A percentile compares a stretch with the other conserved stretches of the same genome.
phyloP scores from a whole-genome alignment of 768 basidiomycete genomes.

The Pisolithus albus region DNA sequence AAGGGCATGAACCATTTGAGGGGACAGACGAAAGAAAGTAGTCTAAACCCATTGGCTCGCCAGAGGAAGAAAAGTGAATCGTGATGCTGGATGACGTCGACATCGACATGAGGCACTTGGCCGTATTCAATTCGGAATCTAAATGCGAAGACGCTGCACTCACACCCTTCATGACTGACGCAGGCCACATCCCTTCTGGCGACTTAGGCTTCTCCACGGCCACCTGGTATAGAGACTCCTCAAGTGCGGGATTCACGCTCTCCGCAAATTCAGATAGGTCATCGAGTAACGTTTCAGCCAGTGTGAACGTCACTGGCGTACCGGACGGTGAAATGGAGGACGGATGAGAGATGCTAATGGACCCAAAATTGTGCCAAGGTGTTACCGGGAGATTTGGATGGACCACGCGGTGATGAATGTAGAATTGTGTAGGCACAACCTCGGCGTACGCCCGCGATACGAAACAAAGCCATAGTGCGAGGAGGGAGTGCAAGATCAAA shows the following conservation, averaged over 20 bases:
- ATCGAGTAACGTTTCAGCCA: slow-evolving; percentile 36
- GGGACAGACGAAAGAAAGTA: slow-evolving; percentile 66
- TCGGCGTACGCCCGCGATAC: slow-evolving; percentile 6
- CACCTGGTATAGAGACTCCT: slow-evolving; percentile 60
- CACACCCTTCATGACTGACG: slow-evolving; percentile 32
- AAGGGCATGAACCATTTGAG: slow-evolving; percentile 62
- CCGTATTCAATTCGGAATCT: slow-evolving; percentile 1
- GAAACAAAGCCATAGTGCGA: slow-evolving; percentile 1
- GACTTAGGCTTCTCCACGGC: slow-evolving; percentile 49
- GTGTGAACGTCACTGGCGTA: slow-evolving; percentile 29
- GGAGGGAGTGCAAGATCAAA: slow-evolving; percentile 3
- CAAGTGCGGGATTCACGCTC: slow-evolving; percentile 30
- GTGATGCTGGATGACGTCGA: slow-evolving; percentile 49
- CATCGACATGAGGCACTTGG: slow-evolving; percentile 61
- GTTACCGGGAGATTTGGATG: slow-evolving; percentile 25
- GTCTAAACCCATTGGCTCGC: slow-evolving; percentile 57
- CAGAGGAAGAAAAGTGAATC: slow-evolving; percentile 44
- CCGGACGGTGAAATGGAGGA: slow-evolving; percentile 31
- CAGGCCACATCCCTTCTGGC: slow-evolving; percentile 28
- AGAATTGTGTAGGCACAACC: slow-evolving; percentile 6
- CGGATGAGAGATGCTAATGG: slow-evolving; percentile 16
- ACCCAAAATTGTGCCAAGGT: slow-evolving; percentile 21
- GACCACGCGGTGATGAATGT: slow-evolving; percentile 25
- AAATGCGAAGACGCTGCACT: slow-evolving; percentile 34
- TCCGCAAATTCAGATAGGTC: slow-evolving; percentile 43